phyloP scores from a whole-genome alignment of 148 eudicot genomes.

The Chenopodium berlandieri region DNA sequence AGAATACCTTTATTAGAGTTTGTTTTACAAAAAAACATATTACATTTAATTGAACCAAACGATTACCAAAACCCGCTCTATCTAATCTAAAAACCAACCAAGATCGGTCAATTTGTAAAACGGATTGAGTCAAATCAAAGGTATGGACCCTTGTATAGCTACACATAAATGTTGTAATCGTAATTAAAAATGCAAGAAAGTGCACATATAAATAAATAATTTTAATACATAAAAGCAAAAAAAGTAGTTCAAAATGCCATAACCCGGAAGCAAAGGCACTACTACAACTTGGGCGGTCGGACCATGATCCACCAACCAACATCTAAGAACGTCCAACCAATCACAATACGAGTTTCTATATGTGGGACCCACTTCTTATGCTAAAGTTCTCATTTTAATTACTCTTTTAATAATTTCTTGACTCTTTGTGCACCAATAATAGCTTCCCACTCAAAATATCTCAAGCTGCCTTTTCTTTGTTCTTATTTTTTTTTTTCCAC shows the following conservation, averaged over 20 bases:
- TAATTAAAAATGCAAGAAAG: background rate
- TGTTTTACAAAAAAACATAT: no score
- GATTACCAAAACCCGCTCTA: no score
- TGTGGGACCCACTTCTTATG: background rate
- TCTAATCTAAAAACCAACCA: no score
- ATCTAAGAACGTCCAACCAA: background rate
- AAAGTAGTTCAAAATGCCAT: background rate
- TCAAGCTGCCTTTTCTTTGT: background rate
- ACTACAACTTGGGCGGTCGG: background rate
- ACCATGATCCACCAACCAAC: slow-evolving; percentile 1
- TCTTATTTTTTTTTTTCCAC: background rate
- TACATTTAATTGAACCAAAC: no score
- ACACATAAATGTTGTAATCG: no score
- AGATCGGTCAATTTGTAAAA: no score
- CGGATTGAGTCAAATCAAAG: no score
- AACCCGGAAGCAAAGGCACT: slow-evolving; percentile 13
- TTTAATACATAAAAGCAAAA: background rate
- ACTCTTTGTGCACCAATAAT: background rate
- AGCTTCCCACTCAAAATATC: background rate
- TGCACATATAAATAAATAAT: background rate
- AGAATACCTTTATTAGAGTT: no score
- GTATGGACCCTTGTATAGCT: no score
- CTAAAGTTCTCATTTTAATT: background rate
- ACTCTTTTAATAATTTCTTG: background rate
- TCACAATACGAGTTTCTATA: background rate